These are phyloP conservation scores for Leccinum arenicola DNA, from an alignment of 768 basidiomycete species.

Conservation along the genomic window DNA sequence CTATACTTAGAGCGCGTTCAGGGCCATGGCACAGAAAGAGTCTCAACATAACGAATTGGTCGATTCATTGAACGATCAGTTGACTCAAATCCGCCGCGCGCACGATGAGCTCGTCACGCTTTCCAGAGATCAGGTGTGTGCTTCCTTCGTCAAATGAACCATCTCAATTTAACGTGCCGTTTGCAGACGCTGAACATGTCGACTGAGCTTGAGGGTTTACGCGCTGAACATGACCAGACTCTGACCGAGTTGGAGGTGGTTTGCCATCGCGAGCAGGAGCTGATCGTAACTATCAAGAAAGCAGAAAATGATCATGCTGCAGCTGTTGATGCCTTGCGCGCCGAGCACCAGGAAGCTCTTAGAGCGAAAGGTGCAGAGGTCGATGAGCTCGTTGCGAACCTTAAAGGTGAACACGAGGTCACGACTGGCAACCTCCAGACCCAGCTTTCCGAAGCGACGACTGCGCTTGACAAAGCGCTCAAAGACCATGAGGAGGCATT, in stretches of 20 bases:
- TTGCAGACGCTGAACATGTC: conserved; percentile 82
- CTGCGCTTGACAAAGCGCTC: conserved; percentile 45
- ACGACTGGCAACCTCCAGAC: conserved; percentile 37
- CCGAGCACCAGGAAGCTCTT: conserved; percentile 45
- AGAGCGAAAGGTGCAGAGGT: conserved; percentile 41
- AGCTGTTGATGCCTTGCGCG: conserved; percentile 46
- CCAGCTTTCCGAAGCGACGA: conserved; percentile 44
- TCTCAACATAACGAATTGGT: conserved; percentile 82
- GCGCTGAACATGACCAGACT: conserved; percentile 54
- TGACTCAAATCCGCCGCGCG: conserved; percentile 68
- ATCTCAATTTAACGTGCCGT: background rate
- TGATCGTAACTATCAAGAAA: conserved; percentile 48
- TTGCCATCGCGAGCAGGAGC: conserved; percentile 52
- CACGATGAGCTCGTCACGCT: conserved; percentile 79
- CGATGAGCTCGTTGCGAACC: conserved; percentile 38
- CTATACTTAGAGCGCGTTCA: conserved; percentile 31
- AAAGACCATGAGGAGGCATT: conserved; percentile 61
- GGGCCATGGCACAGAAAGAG: conserved; percentile 98
- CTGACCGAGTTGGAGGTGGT: conserved; percentile 52
- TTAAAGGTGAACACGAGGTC: conserved; percentile 50
- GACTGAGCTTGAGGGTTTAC: conserved; percentile 75
- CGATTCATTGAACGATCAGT: conserved; percentile 64
- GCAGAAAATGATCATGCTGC: conserved; percentile 48
- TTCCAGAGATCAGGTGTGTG: conserved; percentile 76
- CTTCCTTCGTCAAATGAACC: background rate